Conservation (phyloP, 164 flowering plant genomes). For the Platanus orientalis region DNA sequence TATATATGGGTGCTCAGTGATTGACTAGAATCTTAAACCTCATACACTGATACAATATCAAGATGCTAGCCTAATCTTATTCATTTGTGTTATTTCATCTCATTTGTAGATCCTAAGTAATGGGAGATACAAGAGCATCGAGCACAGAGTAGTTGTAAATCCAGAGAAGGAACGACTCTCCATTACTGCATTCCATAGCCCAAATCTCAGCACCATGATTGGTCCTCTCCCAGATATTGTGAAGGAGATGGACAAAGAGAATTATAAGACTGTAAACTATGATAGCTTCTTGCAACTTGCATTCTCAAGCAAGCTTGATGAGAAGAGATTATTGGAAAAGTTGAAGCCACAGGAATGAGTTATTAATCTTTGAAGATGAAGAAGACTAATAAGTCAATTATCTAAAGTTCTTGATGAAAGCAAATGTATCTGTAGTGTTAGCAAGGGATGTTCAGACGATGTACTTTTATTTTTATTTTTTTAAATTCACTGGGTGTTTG, state of each 20-base stretch:
- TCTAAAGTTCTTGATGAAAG: no score
- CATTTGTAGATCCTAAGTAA: conserved; percentile 3
- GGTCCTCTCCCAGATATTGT: conserved; percentile 34
- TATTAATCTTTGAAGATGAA: background rate
- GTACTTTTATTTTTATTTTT: no score
- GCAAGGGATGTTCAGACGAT: no score
- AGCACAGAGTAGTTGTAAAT: conserved; percentile 8
- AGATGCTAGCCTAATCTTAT: no score
- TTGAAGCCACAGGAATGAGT: conserved; percentile 8
- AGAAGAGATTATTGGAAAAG: conserved; percentile 20
- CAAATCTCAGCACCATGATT: conserved; percentile 8
- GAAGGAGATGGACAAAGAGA: conserved; percentile 1
- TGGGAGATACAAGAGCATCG: conserved; percentile 4
- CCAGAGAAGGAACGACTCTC: conserved; percentile 7
- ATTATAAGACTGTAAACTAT: background rate
- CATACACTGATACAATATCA: no score
- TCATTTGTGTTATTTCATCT: background rate
- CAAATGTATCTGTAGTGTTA: no score
- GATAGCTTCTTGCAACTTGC: background rate
- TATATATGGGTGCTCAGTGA: no score
- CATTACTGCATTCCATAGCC: conserved; percentile 9
- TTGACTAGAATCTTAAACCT: no score
- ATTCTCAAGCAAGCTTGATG: conserved; percentile 27
- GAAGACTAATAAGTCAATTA: no score
- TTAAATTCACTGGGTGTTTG: no score